A percentile compares a stretch with the other conserved stretches of the same genome.
phyloP scores from a whole-genome alignment of 139 green algal species.

The Chlamydomonas sphaeroides region DNA sequence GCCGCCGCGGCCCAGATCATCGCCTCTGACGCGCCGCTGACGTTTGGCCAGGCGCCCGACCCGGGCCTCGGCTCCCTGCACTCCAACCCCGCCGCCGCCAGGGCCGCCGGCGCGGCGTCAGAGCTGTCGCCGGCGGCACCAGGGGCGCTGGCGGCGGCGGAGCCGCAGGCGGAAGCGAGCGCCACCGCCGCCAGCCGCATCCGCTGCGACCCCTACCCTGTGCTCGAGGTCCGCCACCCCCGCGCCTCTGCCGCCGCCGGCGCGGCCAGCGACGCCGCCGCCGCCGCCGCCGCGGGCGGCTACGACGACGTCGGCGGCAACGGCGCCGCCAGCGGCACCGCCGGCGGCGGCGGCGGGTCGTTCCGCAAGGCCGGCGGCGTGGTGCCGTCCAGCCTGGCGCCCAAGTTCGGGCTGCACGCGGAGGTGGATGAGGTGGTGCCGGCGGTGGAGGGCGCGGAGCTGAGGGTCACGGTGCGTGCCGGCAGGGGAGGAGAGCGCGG shows the following conservation, averaged over 20 bases:
- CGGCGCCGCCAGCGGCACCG: background rate
- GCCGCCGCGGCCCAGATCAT: background rate
- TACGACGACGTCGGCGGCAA: background rate
- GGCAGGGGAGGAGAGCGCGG: background rate
- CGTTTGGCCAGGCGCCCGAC: background rate
- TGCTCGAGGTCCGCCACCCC: background rate
- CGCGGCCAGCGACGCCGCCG: no score
- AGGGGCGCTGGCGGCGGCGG: no score
- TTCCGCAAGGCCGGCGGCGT: background rate
- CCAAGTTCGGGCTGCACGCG: background rate
- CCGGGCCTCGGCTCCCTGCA: background rate
- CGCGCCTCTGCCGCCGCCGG: background rate
- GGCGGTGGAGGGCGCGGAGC: constrained; percentile 9
- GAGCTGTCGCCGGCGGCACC: background rate
- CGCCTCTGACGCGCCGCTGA: constrained; percentile 15
- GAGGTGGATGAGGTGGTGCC: constrained; percentile 25
- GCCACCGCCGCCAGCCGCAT: background rate
- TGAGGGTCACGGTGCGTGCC: background rate
- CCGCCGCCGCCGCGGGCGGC: background rate
- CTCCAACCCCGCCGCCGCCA: constrained; percentile 1
- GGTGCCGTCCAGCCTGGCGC: background rate
- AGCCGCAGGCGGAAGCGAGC: no score
- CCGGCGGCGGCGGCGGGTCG: background rate
- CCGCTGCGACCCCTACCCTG: constrained; percentile 18
- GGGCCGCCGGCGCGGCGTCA: constrained; percentile 4